Evolutionary conservation across 768 basidiomycete species (phyloP).

Genomic region (Termitomyces sp.): DNA sequence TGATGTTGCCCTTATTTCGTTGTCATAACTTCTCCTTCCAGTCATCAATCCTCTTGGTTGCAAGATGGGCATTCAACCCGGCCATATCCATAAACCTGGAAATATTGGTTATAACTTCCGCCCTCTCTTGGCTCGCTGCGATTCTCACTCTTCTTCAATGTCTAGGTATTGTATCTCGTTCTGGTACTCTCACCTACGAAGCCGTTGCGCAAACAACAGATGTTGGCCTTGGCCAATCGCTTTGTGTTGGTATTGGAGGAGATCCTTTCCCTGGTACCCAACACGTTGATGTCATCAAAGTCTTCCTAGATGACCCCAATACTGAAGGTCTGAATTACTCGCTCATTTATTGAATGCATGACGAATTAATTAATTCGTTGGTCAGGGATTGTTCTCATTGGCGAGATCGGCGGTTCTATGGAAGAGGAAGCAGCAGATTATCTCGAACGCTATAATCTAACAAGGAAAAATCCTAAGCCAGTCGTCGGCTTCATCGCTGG

Average conservation of each 20-base stretch:
- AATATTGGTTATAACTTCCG: slow-evolving; percentile 65
- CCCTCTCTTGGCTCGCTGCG: background rate
- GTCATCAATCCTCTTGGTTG: slow-evolving; percentile 96
- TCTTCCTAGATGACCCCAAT: slow-evolving; percentile 91
- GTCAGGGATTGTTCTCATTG: slow-evolving; percentile 92
- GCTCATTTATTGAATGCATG: background rate
- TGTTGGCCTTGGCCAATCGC: slow-evolving; percentile 93
- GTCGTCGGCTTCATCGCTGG: slow-evolving; percentile 98
- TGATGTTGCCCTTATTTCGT: background rate
- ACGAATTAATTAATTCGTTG: background rate
- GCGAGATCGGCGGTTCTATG: slow-evolving; percentile 99
- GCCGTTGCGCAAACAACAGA: slow-evolving; percentile 96
- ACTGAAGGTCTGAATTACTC: slow-evolving; percentile 67
- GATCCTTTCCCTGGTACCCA: slow-evolving; percentile 97
- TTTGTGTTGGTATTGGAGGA: slow-evolving; percentile 97
- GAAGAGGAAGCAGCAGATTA: slow-evolving; percentile 99
- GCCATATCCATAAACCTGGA: slow-evolving; percentile 95
- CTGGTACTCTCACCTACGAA: slow-evolving; percentile 96
- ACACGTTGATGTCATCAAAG: slow-evolving; percentile 92
- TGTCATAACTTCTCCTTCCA: slow-evolving; percentile 12
- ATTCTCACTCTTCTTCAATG: background rate
- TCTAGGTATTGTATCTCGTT: slow-evolving; percentile 89
- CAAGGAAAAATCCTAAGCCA: slow-evolving; percentile 81
- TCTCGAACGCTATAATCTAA: slow-evolving; percentile 90
- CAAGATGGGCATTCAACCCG: slow-evolving; percentile 99